Percentiles rank a stretch among this genome's conserved stretches.
phyloP scores from a whole-genome alignment of 139 green algal species.

The Desmodesmus armatus region DNA sequence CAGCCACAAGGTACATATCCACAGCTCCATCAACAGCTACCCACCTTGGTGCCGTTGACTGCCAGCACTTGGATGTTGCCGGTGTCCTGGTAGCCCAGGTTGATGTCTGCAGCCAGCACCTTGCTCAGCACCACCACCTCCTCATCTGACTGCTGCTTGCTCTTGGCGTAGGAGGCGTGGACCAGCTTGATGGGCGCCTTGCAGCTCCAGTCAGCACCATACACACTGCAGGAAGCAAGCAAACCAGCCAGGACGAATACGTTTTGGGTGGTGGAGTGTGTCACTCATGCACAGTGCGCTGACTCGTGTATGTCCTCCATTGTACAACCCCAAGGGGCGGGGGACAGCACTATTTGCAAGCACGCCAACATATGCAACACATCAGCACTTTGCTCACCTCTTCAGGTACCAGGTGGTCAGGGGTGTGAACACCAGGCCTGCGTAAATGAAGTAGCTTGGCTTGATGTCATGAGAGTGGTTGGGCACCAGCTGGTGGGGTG shows the following conservation, averaged over 20 bases:
- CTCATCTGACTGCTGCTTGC: constrained; percentile 48
- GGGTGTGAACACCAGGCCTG: constrained; percentile 82
- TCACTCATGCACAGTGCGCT: too few relatives aligned
- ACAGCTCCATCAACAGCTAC: too few relatives aligned
- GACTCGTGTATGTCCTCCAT: too few relatives aligned
- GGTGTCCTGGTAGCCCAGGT: constrained; percentile 81
- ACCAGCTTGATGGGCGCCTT: constrained; percentile 92
- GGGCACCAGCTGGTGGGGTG: constrained; percentile 63
- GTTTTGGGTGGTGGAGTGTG: too few relatives aligned
- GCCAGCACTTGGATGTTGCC: constrained; percentile 74
- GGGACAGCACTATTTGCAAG: too few relatives aligned
- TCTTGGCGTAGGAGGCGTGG: constrained; percentile 59
- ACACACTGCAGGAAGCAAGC: constrained; percentile 68
- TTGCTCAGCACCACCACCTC: constrained; percentile 74
- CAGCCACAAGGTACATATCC: too few relatives aligned
- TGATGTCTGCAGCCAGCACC: constrained; percentile 72
- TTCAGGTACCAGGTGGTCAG: constrained; percentile 23
- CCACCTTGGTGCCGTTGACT: constrained; percentile 69
- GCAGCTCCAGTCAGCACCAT: constrained; percentile 84
- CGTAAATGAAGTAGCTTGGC: constrained; percentile 63
- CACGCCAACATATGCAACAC: neutral
- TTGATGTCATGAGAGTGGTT: constrained; percentile 62
- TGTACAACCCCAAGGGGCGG: too few relatives aligned
- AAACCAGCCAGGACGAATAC: neutral
- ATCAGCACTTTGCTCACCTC: too few relatives aligned